A percentile compares a stretch with the other conserved stretches of the same genome.
Conservation (phyloP, 805 yeast species). For the Teunomyces tritomae region DNA sequence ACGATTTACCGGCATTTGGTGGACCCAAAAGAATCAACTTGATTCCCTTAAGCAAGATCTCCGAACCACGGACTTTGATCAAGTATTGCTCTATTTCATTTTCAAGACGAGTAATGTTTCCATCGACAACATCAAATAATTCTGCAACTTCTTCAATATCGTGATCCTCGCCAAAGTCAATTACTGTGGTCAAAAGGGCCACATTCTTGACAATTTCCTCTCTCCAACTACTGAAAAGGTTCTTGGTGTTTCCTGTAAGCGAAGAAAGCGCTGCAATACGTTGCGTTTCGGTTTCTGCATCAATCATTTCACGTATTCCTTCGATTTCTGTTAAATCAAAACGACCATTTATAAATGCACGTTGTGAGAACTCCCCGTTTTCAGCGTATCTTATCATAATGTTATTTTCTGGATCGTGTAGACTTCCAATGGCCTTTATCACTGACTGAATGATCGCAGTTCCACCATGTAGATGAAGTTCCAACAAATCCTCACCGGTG, state of each 20-base stretch:
- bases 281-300: slow-evolving; percentile 92
- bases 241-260: slow-evolving; percentile 65
- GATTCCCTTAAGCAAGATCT: slow-evolving; percentile 69
- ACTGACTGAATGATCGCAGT: slow-evolving; percentile 76
- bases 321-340: slow-evolving; percentile 88
- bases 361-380: slow-evolving; percentile 85
- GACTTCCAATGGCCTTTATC: slow-evolving; percentile 52
- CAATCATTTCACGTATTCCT: slow-evolving; percentile 83
- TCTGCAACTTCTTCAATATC: slow-evolving; percentile 64
- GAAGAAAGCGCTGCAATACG: slow-evolving; percentile 71
- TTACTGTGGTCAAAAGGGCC: slow-evolving; percentile 80
- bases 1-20: slow-evolving; percentile 96
- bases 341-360: slow-evolving; percentile 83
- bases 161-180: slow-evolving; percentile 94
- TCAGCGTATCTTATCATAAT: slow-evolving; percentile 72
- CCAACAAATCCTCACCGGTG: slow-evolving; percentile 90
- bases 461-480: slow-evolving; percentile 94
- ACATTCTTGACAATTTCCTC: slow-evolving; percentile 56
- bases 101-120: slow-evolving; percentile 40
- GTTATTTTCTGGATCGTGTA: slow-evolving; percentile 46
- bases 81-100: slow-evolving; percentile 46
- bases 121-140: slow-evolving; percentile 50
- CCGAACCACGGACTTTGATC: slow-evolving; percentile 51
- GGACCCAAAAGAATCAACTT: slow-evolving; percentile 77
- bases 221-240: slow-evolving; percentile 65